phyloP scores from a whole-genome alignment of 441 rosid species.

The Gossypium lobatum region DNA sequence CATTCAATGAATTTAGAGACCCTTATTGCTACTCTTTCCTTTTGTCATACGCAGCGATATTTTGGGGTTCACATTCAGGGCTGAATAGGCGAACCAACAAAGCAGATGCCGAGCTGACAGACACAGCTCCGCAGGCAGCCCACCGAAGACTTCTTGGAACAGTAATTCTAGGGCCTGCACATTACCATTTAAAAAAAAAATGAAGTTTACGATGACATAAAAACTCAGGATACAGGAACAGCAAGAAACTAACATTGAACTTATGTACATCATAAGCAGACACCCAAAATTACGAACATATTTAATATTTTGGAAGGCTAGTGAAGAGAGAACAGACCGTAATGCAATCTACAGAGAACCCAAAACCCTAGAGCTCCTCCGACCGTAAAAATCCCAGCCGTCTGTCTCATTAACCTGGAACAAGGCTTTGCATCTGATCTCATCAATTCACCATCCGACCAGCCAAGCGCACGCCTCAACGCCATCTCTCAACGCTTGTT shows the following conservation, averaged over 20 bases:
- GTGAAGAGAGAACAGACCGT: conserved; percentile 38
- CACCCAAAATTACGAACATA: neutral
- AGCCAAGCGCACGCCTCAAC: conserved; percentile 15
- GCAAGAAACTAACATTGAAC: neutral
- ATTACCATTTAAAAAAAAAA: neutral
- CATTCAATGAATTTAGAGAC: neutral
- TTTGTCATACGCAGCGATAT: conserved; percentile 74
- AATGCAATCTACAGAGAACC: conserved; percentile 88
- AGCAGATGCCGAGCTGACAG: conserved; percentile 59
- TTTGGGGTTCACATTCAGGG: conserved; percentile 96
- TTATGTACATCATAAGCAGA: neutral
- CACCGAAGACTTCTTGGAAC: conserved; percentile 82
- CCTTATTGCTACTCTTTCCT: conserved; percentile 9
- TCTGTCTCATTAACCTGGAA: conserved; percentile 82
- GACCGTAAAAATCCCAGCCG: conserved; percentile 20
- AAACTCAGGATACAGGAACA: neutral
- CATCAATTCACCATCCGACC: conserved; percentile 82
- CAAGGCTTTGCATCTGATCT: conserved; percentile 87
- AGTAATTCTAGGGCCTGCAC: conserved; percentile 73
- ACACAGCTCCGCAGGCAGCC: conserved; percentile 83
- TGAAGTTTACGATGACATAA: neutral
- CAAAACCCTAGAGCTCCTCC: conserved; percentile 76
- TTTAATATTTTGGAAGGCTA: neutral
- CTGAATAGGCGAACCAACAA: conserved; percentile 71
- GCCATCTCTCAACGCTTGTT: conserved; percentile 8